Base-by-base conservation (phyloP, 1,284 basidiomycete genomes). In the Moesziomyces sp. region DNA sequence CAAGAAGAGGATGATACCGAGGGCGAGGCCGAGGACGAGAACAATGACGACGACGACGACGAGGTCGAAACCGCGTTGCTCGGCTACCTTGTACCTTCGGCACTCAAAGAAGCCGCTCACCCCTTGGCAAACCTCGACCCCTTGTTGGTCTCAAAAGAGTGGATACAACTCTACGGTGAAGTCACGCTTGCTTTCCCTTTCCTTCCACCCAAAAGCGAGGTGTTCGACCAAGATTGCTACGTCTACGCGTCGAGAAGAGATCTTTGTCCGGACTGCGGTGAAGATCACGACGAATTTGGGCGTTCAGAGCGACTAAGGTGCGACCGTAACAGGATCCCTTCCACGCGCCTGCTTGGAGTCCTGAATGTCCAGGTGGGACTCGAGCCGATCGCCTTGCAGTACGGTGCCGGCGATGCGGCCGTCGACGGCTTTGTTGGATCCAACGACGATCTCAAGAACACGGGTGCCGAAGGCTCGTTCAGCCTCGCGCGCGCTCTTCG, bases 131-230 rank as follows among this genome's bases (percentile, higher is more conserved):
- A 60, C 24, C 19, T 69, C 35, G 71, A 74, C 3, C 28, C 60
- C 1, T n/a, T 21, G 2, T 47, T 74, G 7, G n/a, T 69, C 48
- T 14, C 57, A 14, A 69, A 53, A 33, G 66, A 59, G 18, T 74
- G 71, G 71, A 58, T 74, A 5, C 61, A 69, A 23, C 50, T 74
- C 23, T 74, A 69, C 43, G 71, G 66, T 24, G 71, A 74, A n/a
- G 71, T 69, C 18, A 69, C 62, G 4, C 53, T 74, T 10, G 46
- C 35, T 6, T 54, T 52, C 8, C 71, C 71, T 18, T 69, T 74
- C 23, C 58, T 74, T 13, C 71, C 71, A 14, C 71, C 71, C 9
- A 30, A 28, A 23, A 23, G 33, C 14, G 65, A 65, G 38, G 52
- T 69, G 10, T 43, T 65, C 40, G 66, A 61, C 21, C 45, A 55